Conservation (phyloP, 176 grass and related monocot genomes). For the Zoysia pacifica region DNA sequence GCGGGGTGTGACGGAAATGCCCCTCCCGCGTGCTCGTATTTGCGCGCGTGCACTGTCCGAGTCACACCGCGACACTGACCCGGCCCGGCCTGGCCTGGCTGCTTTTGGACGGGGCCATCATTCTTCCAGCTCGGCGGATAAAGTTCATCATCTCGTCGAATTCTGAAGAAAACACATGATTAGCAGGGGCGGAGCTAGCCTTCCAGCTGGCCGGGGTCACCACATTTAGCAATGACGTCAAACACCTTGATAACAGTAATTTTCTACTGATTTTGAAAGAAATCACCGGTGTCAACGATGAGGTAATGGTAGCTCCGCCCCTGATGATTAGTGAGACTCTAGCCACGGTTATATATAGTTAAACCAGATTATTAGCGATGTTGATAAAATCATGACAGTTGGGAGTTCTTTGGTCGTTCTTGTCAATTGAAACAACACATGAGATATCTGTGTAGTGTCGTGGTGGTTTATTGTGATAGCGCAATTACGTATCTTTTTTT, state of each 20-base stretch:
- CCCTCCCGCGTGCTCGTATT: conserved; percentile 19
- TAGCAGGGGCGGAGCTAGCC: no score
- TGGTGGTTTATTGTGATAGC: neutral
- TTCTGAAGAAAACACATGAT: neutral
- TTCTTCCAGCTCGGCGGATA: neutral
- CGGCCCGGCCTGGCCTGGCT: neutral
- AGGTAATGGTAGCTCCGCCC: no score
- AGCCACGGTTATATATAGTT: neutral
- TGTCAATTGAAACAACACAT: neutral
- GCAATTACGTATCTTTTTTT: neutral
- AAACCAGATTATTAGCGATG: neutral
- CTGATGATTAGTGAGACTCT: neutral
- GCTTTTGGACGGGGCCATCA: neutral
- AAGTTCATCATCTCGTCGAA: neutral
- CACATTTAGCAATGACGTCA: no score
- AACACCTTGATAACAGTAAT: no score
- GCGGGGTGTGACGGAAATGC: conserved; percentile 14
- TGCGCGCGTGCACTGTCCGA: conserved; percentile 20
- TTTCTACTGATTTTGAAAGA: no score
- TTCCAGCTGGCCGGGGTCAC: no score
- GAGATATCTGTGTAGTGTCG: neutral
- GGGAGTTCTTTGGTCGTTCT: neutral
- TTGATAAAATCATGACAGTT: neutral
- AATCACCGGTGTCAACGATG: no score
- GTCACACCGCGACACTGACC: neutral